Conservation (phyloP, 2,329 filamentous ascomycete species). For the Calonectria hawksworthii region DNA sequence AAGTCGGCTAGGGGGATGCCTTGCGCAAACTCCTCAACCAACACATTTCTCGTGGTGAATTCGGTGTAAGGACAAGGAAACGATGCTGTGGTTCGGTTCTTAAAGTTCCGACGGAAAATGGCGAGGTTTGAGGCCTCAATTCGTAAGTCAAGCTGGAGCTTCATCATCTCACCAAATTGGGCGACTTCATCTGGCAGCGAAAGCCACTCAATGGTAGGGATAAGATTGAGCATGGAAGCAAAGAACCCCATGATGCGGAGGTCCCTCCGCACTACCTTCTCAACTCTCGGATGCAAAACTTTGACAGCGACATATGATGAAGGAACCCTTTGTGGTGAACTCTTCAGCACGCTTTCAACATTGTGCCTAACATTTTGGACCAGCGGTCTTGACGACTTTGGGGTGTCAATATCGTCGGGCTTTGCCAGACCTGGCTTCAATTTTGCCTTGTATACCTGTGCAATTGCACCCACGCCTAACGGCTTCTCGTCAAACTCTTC, state of each 20-base stretch:
- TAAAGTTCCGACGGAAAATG: slow-evolving; percentile 92
- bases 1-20: slow-evolving; percentile 94
- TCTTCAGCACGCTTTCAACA: slow-evolving; percentile 89
- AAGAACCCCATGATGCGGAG: slow-evolving; percentile 96
- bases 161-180: slow-evolving; percentile 99
- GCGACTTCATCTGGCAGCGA: slow-evolving; percentile 94
- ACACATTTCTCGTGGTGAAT: slow-evolving; percentile 90
- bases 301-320: slow-evolving; percentile 96
- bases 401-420: slow-evolving; percentile 70
- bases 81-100: slow-evolving; percentile 90
- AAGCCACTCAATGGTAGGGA: slow-evolving; percentile 97
- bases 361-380: slow-evolving; percentile 81
- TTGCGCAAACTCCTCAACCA: slow-evolving; percentile 96
- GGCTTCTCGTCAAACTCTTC: slow-evolving; percentile 94
- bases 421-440: slow-evolving; percentile 83
- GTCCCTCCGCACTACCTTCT: slow-evolving; percentile 90
- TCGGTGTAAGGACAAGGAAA: slow-evolving; percentile 95
- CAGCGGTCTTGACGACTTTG: slow-evolving; percentile 61
- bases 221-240: slow-evolving; percentile 83
- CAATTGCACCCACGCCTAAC: slow-evolving; percentile 94
- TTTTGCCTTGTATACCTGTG: slow-evolving; percentile 97
- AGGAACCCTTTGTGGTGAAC: slow-evolving; percentile 85
- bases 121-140: slow-evolving; percentile 94
- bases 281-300: slow-evolving; percentile 92
- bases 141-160: slow-evolving; percentile 92